Conservation (phyloP, 192 early-diverging fungal species). For the Linderina pennispora region DNA sequence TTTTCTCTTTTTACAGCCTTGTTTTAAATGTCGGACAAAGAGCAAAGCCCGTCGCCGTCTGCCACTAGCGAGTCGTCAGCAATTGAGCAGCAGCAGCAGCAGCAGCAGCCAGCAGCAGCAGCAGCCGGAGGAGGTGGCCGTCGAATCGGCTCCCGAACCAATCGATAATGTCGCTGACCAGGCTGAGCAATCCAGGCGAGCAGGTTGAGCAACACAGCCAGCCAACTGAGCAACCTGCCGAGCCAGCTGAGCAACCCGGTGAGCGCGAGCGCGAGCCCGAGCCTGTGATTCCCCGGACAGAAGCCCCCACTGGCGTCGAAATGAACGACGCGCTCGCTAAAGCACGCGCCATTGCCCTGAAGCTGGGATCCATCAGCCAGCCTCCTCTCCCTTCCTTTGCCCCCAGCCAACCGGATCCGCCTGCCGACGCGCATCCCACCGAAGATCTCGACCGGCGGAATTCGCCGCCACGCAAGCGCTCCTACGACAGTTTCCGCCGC, state of each 20-base stretch:
- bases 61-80: no score
- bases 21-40: no score
- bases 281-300: neutral
- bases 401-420: neutral
- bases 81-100: no score
- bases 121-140: neutral
- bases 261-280: neutral
- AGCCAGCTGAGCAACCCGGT: neutral
- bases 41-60: no score
- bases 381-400: conserved; percentile 11
- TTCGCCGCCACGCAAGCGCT: neutral
- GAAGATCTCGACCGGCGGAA: conserved; percentile 2
- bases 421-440: neutral
- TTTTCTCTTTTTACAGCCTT: neutral
- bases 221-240: neutral
- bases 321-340: conserved; percentile 64
- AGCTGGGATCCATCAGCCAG: conserved; percentile 43
- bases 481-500: conserved; percentile 6
- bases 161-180: neutral
- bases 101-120: neutral
- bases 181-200: neutral
- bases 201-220: neutral
- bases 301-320: conserved; percentile 23
- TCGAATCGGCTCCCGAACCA: neutral
- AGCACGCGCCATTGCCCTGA: conserved; percentile 74